Conservation (phyloP, 306 rosid species). For the Citrullus colocynthis region DNA sequence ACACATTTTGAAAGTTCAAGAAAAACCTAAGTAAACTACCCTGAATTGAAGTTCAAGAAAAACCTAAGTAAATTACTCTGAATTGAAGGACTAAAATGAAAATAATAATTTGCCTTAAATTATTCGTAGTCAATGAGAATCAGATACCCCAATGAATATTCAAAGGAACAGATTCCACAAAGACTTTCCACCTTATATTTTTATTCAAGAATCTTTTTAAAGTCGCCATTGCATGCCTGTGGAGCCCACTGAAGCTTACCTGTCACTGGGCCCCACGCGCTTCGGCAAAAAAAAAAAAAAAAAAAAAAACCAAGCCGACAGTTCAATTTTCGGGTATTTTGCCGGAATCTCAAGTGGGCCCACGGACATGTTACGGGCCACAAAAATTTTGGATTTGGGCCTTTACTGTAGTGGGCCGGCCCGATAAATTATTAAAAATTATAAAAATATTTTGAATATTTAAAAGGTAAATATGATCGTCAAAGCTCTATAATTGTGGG, state of each 20-base stretch:
- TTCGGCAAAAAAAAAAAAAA: background rate
- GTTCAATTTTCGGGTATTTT: background rate
- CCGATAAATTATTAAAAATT: background rate
- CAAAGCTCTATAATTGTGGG: background rate
- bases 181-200: background rate
- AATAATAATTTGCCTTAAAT: too few relatives aligned
- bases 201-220: background rate
- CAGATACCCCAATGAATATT: background rate
- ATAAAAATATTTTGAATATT: background rate
- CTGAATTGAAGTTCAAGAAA: too few relatives aligned
- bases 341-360: background rate
- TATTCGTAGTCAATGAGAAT: background rate
- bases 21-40: too few relatives aligned
- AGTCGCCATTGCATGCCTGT: background rate
- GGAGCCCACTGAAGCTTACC: background rate
- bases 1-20: too few relatives aligned
- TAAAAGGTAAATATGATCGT: background rate
- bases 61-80: too few relatives aligned
- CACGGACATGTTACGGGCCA: background rate
- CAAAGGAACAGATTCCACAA: background rate
- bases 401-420: background rate
- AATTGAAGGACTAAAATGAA: too few relatives aligned
- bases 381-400: background rate
- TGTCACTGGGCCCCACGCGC: background rate
- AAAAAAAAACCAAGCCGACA: background rate